Evolutionary conservation across 352 stramenopile genomes (phyloP).

Genomic region (Pythium biforme): DNA sequence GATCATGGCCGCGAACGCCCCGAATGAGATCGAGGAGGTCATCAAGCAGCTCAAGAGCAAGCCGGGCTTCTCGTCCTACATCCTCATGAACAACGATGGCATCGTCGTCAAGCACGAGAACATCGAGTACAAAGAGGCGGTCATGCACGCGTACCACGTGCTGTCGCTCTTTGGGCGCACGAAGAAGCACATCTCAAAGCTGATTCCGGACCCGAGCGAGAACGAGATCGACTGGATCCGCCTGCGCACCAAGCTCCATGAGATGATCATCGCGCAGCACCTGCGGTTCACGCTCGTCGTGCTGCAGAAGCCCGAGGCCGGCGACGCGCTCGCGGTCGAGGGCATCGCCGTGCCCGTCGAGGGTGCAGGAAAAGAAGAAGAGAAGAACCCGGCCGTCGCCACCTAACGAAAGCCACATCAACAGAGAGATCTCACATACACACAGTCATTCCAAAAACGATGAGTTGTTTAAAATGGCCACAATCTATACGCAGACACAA

Average conservation of each 20-base stretch:
- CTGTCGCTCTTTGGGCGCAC: conserved; percentile 84
- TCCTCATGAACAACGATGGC: conserved; percentile 93
- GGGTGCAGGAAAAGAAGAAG: conserved; percentile 50
- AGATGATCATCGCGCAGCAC: conserved; percentile 91
- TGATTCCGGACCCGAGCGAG: conserved; percentile 83
- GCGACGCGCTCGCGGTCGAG: conserved; percentile 28
- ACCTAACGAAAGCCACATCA: conserved; percentile 12
- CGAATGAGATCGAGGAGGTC: conserved; percentile 91
- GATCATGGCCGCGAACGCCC: conserved; percentile 66
- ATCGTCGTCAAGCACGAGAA: conserved; percentile 94
- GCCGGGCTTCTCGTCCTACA: conserved; percentile 85
- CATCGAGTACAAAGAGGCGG: conserved; percentile 88
- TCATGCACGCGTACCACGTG: conserved; percentile 92
- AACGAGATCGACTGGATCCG: conserved; percentile 90
- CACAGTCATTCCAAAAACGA: background rate
- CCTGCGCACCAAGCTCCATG: conserved; percentile 88
- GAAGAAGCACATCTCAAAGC: conserved; percentile 81
- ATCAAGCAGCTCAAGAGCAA: conserved; percentile 93
- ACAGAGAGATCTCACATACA: background rate
- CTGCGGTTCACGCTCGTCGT: conserved; percentile 88
- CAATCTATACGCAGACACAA: background rate
- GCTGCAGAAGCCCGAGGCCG: conserved; percentile 59
- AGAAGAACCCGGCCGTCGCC: conserved; percentile 40
- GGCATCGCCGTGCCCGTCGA: conserved; percentile 32
- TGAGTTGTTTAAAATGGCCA: background rate